Conservation (phyloP, 768 basidiomycete genomes). For the Mycena polygramma region DNA sequence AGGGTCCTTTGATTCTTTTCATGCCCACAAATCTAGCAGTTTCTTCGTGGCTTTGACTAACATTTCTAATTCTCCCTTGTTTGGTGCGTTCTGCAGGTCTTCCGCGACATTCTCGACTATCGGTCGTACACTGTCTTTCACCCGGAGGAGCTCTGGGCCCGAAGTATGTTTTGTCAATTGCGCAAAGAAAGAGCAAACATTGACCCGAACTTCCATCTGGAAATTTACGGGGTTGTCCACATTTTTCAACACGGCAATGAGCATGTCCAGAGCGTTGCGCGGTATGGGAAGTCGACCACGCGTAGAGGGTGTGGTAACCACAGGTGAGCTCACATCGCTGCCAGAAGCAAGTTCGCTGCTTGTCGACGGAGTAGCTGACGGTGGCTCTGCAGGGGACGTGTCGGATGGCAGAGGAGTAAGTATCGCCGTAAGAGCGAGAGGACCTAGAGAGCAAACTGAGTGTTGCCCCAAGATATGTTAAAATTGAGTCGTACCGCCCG, state of each 20-base stretch:
- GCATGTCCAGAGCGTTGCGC: slow-evolving; percentile 75
- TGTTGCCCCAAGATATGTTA: slow-evolving; percentile 3
- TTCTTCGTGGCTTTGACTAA: slow-evolving; percentile 55
- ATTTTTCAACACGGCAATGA: slow-evolving; percentile 73
- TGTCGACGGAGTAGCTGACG: slow-evolving; percentile 54
- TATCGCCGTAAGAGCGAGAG: slow-evolving; percentile 73
- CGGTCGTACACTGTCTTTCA: slow-evolving; percentile 66
- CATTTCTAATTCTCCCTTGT: slow-evolving; percentile 57
- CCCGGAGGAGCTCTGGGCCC: slow-evolving; percentile 58
- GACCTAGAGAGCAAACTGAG: slow-evolving; percentile 55
- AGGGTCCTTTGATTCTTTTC: slow-evolving; percentile 13
- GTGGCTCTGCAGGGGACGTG: slow-evolving; percentile 46
- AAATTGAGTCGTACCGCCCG: slow-evolving; percentile 68
- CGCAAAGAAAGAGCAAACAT: slow-evolving; percentile 79
- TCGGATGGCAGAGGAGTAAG: slow-evolving; percentile 63
- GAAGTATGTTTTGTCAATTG: slow-evolving; percentile 70
- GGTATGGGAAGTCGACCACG: slow-evolving; percentile 59
- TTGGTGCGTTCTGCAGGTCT: slow-evolving; percentile 42
- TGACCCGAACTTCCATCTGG: slow-evolving; percentile 82
- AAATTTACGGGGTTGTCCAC: slow-evolving; percentile 67
- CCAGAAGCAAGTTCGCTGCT: slow-evolving; percentile 47
- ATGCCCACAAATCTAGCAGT: slow-evolving; percentile 57
- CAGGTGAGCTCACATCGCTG: slow-evolving; percentile 61
- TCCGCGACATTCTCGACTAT: slow-evolving; percentile 66
- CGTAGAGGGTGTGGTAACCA: slow-evolving; percentile 57